A percentile compares a stretch with the other conserved stretches of the same genome.
Conservation (phyloP, 1,139 yeast species). For the Geotrichum armillariae region DNA sequence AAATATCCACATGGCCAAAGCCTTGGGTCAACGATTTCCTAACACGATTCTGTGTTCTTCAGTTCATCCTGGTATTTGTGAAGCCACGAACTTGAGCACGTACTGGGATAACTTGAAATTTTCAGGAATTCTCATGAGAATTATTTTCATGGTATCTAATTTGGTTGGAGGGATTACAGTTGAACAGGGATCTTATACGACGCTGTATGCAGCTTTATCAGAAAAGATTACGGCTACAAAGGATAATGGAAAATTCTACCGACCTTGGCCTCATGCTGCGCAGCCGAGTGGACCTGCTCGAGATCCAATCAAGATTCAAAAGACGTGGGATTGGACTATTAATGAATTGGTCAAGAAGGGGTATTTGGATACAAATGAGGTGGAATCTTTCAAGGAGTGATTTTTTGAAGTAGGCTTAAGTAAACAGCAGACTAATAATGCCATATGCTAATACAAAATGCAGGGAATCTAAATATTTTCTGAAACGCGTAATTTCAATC, state of each 20-base stretch:
- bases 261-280: conserved; percentile 53
- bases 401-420: too few species aligned
- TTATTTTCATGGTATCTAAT: conserved; percentile 66
- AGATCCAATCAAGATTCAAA: conserved; percentile 61
- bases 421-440: too few species aligned
- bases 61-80: conserved; percentile 84
- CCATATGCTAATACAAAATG: too few species aligned
- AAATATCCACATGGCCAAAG: conserved; percentile 70
- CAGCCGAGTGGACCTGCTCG: conserved; percentile 53
- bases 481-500: too few species aligned
- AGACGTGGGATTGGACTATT: conserved; percentile 85
- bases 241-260: conserved; percentile 66
- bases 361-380: conserved; percentile 17
- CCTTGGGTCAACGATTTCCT: conserved; percentile 67
- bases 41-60: conserved; percentile 57
- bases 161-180: conserved; percentile 66
- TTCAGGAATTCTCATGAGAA: conserved; percentile 70
- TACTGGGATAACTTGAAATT: conserved; percentile 80
- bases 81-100: conserved; percentile 72
- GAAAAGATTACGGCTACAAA: conserved; percentile 45
- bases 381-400: conserved; percentile 10
- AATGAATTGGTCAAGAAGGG: conserved; percentile 57
- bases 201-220: conserved; percentile 64
- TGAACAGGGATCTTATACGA: conserved; percentile 70
- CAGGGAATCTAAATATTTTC: too few species aligned